These are phyloP conservation scores for Elaeagnus macrophylla DNA, from an alignment of 306 rosid species.

Conservation along the genomic window DNA sequence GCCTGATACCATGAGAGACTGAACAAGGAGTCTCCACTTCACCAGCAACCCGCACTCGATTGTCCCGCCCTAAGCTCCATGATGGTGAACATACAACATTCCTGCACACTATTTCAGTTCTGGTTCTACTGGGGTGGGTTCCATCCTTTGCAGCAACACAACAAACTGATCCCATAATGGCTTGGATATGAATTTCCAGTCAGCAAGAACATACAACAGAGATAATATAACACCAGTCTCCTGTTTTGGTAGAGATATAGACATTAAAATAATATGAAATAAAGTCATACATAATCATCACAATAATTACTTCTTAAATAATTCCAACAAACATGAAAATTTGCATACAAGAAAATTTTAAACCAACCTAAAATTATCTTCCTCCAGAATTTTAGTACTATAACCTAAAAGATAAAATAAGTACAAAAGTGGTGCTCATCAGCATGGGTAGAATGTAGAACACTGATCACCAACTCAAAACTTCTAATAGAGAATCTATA, in stretches of 20 bases:
- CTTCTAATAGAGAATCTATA: background rate
- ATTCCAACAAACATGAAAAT: background rate
- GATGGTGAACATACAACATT: constrained; percentile 39
- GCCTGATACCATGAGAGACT: constrained; percentile 27
- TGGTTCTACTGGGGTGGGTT: constrained; percentile 15
- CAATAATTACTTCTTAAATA: background rate
- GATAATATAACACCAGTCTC: constrained; percentile 1
- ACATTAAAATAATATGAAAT: background rate
- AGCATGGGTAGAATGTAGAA: background rate
- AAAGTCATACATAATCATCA: background rate
- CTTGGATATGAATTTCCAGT: background rate
- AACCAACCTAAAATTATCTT: constrained; percentile 4
- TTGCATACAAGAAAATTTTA: background rate
- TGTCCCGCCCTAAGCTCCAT: constrained; percentile 51
- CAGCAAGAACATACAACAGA: background rate
- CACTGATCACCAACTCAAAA: background rate
- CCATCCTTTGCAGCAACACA: constrained; percentile 19
- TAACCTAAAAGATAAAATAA: background rate
- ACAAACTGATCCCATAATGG: constrained; percentile 25
- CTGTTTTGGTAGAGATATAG: background rate
- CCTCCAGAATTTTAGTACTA: background rate
- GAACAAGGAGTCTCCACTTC: constrained; percentile 36
- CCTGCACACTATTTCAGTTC: constrained; percentile 32
- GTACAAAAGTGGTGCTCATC: background rate
- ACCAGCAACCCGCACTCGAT: constrained; percentile 38